A percentile compares a stretch with the other conserved stretches of the same genome.
Conservation (phyloP, 1,284 basidiomycete species). For the Tilletia setariae region DNA sequence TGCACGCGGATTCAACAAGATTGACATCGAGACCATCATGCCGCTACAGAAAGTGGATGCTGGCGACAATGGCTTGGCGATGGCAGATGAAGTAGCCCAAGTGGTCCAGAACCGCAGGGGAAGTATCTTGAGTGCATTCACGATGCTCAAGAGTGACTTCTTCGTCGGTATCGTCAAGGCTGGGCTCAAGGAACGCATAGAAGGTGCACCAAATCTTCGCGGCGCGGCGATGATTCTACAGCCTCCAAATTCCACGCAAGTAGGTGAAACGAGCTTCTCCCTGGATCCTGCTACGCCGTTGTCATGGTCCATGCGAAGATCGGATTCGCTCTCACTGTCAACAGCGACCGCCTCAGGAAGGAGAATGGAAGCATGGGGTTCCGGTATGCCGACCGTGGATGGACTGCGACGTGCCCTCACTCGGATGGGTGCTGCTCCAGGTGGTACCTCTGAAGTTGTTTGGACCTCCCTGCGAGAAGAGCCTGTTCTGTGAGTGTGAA, state of each 20-base stretch:
- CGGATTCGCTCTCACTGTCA: not conserved
- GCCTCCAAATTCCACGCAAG: slow-evolving; percentile 16
- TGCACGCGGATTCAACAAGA: slow-evolving; percentile 80
- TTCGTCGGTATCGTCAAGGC: slow-evolving; percentile 60
- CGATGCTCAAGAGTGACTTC: slow-evolving; percentile 96
- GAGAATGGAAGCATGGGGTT: slow-evolving; percentile 46
- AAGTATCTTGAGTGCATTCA: slow-evolving; percentile 81
- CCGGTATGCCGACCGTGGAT: slow-evolving; percentile 52
- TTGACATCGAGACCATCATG: slow-evolving; percentile 74
- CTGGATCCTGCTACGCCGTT: slow-evolving; percentile 25
- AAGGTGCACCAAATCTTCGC: slow-evolving; percentile 52
- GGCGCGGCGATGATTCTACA: slow-evolving; percentile 41
- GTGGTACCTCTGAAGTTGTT: slow-evolving; percentile 36
- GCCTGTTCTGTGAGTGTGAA: slow-evolving; percentile 34
- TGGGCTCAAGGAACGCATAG: slow-evolving; percentile 30
- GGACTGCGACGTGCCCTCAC: slow-evolving; percentile 47
- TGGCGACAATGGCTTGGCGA: slow-evolving; percentile 66
- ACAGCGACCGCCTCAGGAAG: slow-evolving; percentile 23
- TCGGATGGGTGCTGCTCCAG: slow-evolving; percentile 44
- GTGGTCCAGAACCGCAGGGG: slow-evolving; percentile 78
- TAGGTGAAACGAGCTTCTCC: not conserved
- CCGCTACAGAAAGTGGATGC: slow-evolving; percentile 68
- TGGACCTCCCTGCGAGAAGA: slow-evolving; percentile 53
- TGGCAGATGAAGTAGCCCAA: slow-evolving; percentile 56
- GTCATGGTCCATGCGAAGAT: not conserved